These are phyloP conservation scores for Mrakia gelida DNA, from an alignment of 768 basidiomycete genomes.

Conservation along the genomic window DNA sequence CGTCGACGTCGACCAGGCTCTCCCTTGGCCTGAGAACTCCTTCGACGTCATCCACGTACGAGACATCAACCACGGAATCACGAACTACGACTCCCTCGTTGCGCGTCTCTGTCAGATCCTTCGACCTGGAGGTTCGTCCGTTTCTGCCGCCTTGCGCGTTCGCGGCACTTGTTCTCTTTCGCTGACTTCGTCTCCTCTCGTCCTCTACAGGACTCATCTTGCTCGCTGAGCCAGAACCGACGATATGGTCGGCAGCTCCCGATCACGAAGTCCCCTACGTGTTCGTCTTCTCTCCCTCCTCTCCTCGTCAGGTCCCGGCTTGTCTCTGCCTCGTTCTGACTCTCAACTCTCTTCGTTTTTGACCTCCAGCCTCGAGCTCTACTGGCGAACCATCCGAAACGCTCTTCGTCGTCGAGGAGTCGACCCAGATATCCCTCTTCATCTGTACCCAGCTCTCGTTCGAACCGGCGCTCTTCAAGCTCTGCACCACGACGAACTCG, in stretches of 20 bases:
- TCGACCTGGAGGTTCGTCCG: constrained; percentile 5
- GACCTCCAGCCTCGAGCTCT: background rate
- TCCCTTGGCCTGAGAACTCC: constrained; percentile 21
- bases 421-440: constrained; percentile 11
- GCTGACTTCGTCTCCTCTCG: background rate
- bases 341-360: background rate
- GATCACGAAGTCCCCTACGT: constrained; percentile 10
- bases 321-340: background rate
- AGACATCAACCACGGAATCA: constrained; percentile 23
- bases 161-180: background rate
- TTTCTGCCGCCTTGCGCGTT: background rate
- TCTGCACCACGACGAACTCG: constrained; percentile 17
- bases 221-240: constrained; percentile 12
- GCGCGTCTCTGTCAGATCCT: constrained; percentile 10
- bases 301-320: background rate
- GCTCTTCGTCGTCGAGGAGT: background rate
- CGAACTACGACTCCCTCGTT: constrained; percentile 7
- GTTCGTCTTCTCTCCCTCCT: background rate
- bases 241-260: background rate
- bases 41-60: constrained; percentile 29
- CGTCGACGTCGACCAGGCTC: constrained; percentile 15
- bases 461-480: constrained; percentile 3
- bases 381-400: background rate
- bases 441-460: constrained; percentile 11
- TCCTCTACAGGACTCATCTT: background rate